Conservation (phyloP, 1,139 yeast genomes). For the Suhomyces taliae region DNA sequence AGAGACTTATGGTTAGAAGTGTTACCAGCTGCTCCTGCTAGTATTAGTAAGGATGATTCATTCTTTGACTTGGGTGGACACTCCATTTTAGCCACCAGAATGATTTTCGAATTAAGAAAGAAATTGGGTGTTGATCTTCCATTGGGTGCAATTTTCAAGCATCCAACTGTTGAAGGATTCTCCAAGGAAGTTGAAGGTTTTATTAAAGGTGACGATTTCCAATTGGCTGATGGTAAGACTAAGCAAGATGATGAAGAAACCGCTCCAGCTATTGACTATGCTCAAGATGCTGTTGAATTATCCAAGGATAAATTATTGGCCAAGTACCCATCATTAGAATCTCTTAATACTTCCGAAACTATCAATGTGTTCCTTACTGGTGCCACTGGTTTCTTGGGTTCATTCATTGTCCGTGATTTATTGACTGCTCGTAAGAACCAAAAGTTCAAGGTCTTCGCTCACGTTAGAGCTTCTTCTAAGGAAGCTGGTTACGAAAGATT, state of each 20-base stretch:
- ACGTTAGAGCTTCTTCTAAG: constrained; percentile 80
- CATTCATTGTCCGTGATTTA: constrained; percentile 78
- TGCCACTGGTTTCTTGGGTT: constrained; percentile 94
- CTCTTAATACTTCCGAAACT: constrained; percentile 31
- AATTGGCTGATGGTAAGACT: constrained; percentile 39
- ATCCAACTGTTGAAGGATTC: constrained; percentile 80
- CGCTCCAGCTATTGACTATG: constrained; percentile 51
- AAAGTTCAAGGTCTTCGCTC: constrained; percentile 69
- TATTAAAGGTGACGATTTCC: constrained; percentile 46
- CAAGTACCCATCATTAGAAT: constrained; percentile 31
- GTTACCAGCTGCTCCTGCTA: constrained; percentile 81
- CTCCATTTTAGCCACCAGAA: constrained; percentile 92
- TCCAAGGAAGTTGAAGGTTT: constrained; percentile 69
- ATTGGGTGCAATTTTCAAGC: constrained; percentile 82
- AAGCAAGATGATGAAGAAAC: constrained; percentile 19
- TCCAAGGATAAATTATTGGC: constrained; percentile 44
- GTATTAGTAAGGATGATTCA: constrained; percentile 75
- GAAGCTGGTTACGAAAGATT: constrained; percentile 75
- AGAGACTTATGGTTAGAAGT: constrained; percentile 84
- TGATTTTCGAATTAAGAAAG: constrained; percentile 91
- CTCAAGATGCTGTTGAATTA: constrained; percentile 70
- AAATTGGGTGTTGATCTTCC: constrained; percentile 79
- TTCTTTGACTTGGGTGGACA: constrained; percentile 99
- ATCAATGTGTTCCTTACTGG: constrained; percentile 88
- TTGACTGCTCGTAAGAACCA: constrained; percentile 45